Percentiles rank a stretch among this genome's conserved stretches.
phyloP scores from a whole-genome alignment of 2,329 filamentous ascomycete species.

The Arachnomyces sp. region DNA sequence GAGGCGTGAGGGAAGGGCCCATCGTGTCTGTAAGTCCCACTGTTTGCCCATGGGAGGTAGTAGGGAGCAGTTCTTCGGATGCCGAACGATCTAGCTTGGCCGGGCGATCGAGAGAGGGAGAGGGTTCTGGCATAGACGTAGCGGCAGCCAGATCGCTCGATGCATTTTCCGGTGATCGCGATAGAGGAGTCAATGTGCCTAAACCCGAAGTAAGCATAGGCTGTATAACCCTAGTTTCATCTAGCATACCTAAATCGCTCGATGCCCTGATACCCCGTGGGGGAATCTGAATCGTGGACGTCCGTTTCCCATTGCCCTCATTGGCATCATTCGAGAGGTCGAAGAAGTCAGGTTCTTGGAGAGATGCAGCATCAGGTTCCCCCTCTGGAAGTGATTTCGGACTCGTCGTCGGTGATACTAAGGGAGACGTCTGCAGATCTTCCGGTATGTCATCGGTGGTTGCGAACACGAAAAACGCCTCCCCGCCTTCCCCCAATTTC shows the following conservation, averaged over 20 bases:
- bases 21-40: neutral
- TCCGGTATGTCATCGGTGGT: constrained; percentile 87
- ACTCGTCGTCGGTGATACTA: constrained; percentile 82
- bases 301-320: constrained; percentile 8
- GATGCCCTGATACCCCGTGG: constrained; percentile 30
- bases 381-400: constrained; percentile 43
- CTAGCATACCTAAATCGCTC: constrained; percentile 37
- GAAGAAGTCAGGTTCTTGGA: constrained; percentile 44
- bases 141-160: constrained; percentile 20
- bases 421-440: constrained; percentile 84
- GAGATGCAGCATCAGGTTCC: constrained; percentile 21
- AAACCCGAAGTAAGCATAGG: constrained; percentile 8
- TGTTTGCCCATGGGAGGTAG: constrained; percentile 24
- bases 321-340: constrained; percentile 30
- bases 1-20: neutral
- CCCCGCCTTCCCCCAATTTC: constrained; percentile 95
- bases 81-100: constrained; percentile 40
- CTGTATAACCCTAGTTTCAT: constrained; percentile 2
- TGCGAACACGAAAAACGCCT: constrained; percentile 98
- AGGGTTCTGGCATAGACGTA: constrained; percentile 21
- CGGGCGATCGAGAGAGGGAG: constrained; percentile 28
- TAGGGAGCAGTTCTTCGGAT: constrained; percentile 48
- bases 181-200: constrained; percentile 34
- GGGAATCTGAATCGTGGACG: constrained; percentile 21
- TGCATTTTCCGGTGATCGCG: constrained; percentile 28